Conservation (phyloP, 2,329 filamentous ascomycete species). For the Hypoxylon sp. region DNA sequence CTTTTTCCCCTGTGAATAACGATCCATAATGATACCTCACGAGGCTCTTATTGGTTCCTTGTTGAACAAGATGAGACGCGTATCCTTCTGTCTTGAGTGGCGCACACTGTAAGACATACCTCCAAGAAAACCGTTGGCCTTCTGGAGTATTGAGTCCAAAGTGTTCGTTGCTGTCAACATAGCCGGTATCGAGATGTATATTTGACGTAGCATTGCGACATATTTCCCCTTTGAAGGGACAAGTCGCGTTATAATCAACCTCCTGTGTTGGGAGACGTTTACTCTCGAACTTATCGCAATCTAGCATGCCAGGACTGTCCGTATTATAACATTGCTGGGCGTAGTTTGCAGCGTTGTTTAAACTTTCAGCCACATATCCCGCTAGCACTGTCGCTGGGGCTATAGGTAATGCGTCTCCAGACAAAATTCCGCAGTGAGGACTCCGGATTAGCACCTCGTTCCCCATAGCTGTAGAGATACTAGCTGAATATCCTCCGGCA, state of each 20-base stretch:
- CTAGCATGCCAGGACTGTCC: conserved; percentile 2
- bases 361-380: not conserved
- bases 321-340: conserved; percentile 38
- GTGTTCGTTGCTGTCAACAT: conserved; percentile 35
- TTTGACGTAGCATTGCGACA: conserved; percentile 25
- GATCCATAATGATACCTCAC: conserved; percentile 20
- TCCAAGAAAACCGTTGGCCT: conserved; percentile 22
- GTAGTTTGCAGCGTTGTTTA: conserved; percentile 34
- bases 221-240: conserved; percentile 33
- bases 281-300: conserved; percentile 28
- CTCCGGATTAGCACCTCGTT: conserved; percentile 39
- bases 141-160: conserved; percentile 35
- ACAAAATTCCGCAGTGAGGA: conserved; percentile 21
- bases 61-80: not conserved
- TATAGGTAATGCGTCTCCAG: not conserved
- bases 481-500: conserved; percentile 39
- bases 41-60: not conserved
- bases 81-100: conserved; percentile 36
- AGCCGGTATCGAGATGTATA: conserved; percentile 34
- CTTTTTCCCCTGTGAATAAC: not conserved
- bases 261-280: not conserved
- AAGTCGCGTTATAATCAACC: conserved; percentile 16
- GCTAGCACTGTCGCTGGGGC: not conserved
- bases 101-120: conserved; percentile 36
- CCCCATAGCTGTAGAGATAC: conserved; percentile 33